Percentiles rank a stretch among this genome's conserved stretches.
These are phyloP conservation scores for Gossypium herbaceum DNA, from an alignment of 345 rosid species.

Conservation along the genomic window DNA sequence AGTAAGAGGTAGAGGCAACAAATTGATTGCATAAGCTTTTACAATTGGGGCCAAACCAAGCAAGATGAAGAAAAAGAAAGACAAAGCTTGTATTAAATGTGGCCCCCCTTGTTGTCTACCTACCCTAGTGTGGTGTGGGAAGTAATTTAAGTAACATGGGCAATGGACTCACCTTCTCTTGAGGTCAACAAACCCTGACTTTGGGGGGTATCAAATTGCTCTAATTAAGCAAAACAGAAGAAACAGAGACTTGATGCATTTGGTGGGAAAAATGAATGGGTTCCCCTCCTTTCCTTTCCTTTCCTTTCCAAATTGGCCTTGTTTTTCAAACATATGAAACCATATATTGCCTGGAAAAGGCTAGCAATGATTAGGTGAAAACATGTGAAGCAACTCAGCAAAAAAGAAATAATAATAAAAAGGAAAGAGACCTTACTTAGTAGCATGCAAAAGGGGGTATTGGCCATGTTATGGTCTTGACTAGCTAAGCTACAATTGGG, in stretches of 20 bases:
- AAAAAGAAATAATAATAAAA: neutral
- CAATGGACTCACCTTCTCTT: neutral
- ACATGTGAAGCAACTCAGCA: conserved; percentile 23
- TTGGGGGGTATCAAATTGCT: neutral
- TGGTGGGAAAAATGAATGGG: neutral
- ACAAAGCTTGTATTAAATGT: neutral
- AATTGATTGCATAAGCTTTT: neutral
- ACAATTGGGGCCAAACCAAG: neutral
- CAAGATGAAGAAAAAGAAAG: neutral
- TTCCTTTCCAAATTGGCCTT: neutral
- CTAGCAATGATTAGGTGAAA: conserved; percentile 26
- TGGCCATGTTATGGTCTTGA: conserved; percentile 3
- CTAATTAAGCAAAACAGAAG: neutral
- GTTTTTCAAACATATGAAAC: neutral
- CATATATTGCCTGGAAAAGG: conserved; percentile 18
- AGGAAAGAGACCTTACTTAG: neutral
- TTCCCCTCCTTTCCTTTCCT: neutral
- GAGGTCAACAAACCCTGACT: neutral
- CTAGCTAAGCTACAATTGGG: neutral
- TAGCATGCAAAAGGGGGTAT: neutral
- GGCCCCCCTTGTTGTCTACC: neutral
- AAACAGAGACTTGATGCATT: neutral
- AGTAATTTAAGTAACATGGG: neutral
- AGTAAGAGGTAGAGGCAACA: neutral
- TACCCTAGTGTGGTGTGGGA: neutral